These are phyloP conservation scores for Eucalyptus polyanthemos DNA, from an alignment of 345 rosid genomes.

Conservation along the genomic window DNA sequence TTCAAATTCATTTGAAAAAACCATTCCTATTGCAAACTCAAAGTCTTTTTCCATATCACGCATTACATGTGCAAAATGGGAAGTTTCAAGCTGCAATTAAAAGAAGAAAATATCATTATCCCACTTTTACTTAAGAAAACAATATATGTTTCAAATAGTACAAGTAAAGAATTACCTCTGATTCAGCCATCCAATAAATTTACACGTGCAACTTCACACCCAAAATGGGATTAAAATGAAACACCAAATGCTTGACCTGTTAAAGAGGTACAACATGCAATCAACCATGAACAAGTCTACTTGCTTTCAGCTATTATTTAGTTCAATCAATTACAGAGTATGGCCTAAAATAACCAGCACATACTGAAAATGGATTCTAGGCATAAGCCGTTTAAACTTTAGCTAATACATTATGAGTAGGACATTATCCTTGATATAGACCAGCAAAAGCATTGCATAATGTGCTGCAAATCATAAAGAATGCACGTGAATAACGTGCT, in stretches of 20 bases:
- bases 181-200: background rate
- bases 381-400: background rate
- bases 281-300: background rate
- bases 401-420: background rate
- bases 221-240: background rate
- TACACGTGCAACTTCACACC: background rate
- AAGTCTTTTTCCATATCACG: too few species aligned
- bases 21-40: too few species aligned
- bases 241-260: background rate
- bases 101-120: too few species aligned
- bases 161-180: too few species aligned
- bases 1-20: too few species aligned
- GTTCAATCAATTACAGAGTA: background rate
- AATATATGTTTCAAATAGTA: too few species aligned
- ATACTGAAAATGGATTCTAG: background rate
- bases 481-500: conserved; percentile 62
- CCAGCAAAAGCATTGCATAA: background rate
- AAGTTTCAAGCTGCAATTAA: too few species aligned
- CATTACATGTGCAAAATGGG: too few species aligned
- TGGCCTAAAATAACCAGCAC: background rate
- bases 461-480: background rate
- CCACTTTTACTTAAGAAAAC: too few species aligned
- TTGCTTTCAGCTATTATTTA: background rate
- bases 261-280: background rate
- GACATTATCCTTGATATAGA: background rate